phyloP scores from a whole-genome alignment of 129 eudicot species.

The Pseudognaphalium luteoalbum region DNA sequence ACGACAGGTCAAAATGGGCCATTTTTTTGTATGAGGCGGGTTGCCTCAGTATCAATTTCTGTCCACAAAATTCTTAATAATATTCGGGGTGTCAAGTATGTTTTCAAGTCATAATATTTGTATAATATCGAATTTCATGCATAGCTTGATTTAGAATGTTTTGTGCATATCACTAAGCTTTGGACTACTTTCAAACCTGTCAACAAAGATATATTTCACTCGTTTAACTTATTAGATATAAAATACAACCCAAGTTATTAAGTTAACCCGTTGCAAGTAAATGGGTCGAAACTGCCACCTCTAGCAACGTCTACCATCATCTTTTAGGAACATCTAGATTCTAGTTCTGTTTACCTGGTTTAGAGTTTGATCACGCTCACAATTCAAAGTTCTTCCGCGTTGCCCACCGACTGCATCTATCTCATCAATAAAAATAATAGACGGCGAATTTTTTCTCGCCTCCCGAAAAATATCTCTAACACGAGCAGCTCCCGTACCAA shows the following conservation, averaged over 20 bases:
- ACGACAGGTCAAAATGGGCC: not conserved
- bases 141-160: not conserved
- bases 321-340: not conserved
- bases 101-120: not conserved
- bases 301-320: not conserved
- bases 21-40: not conserved
- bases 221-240: not conserved
- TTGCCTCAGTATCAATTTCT: not conserved
- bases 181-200: not conserved
- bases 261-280: not conserved
- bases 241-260: not conserved
- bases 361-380: conserved; percentile 60
- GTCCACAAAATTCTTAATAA: not conserved
- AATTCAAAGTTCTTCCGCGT: conserved; percentile 63
- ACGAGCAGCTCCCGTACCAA: conserved; percentile 44
- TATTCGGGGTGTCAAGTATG: not conserved
- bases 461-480: conserved; percentile 39
- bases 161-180: not conserved
- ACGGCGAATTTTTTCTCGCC: conserved; percentile 55
- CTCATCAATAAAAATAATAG: conserved; percentile 54
- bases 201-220: not conserved
- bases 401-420: conserved; percentile 60
- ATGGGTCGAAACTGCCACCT: not conserved
- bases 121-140: not conserved
- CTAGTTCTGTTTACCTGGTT: conserved; percentile 42